phyloP scores from a whole-genome alignment of 148 eudicot genomes.

The Dysphania ambrosioides region DNA sequence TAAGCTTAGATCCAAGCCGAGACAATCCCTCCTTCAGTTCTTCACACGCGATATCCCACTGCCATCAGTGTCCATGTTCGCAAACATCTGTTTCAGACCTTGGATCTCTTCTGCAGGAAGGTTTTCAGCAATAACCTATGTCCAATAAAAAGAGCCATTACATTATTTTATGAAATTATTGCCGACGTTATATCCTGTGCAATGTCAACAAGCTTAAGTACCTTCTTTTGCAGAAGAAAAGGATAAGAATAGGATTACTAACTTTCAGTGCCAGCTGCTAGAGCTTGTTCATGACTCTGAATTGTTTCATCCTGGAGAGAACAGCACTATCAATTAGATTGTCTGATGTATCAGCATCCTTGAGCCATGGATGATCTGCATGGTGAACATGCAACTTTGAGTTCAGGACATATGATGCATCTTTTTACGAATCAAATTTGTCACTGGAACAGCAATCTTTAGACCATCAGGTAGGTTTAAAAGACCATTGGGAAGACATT shows the following conservation, averaged over 20 bases:
- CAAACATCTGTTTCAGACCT: constrained; percentile 82
- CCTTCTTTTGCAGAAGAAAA: not conserved
- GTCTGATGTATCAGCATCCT: constrained; percentile 92
- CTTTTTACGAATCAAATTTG: not conserved
- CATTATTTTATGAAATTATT: not conserved
- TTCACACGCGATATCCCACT: constrained; percentile 83
- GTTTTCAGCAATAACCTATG: constrained; percentile 76
- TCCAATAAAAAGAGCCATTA: not conserved
- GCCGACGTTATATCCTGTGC: not conserved
- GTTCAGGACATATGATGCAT: not conserved
- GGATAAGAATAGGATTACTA: not conserved
- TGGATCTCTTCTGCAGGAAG: constrained; percentile 78
- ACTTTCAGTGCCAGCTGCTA: constrained; percentile 95
- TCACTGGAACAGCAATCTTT: not conserved
- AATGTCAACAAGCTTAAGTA: not conserved
- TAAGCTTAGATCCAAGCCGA: constrained; percentile 75
- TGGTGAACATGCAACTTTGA: constrained; percentile 1
- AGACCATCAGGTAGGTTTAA: not conserved
- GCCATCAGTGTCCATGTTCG: constrained; percentile 75
- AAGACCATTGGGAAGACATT: not conserved
- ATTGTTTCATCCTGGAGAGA: constrained; percentile 90
- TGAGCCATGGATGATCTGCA: constrained; percentile 87
- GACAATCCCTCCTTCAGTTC: constrained; percentile 75
- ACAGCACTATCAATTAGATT: constrained; percentile 93
- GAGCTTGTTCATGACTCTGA: constrained; percentile 95